Conservation (phyloP, 1,139 yeast species). For the Magnusiomyces clavatus region DNA sequence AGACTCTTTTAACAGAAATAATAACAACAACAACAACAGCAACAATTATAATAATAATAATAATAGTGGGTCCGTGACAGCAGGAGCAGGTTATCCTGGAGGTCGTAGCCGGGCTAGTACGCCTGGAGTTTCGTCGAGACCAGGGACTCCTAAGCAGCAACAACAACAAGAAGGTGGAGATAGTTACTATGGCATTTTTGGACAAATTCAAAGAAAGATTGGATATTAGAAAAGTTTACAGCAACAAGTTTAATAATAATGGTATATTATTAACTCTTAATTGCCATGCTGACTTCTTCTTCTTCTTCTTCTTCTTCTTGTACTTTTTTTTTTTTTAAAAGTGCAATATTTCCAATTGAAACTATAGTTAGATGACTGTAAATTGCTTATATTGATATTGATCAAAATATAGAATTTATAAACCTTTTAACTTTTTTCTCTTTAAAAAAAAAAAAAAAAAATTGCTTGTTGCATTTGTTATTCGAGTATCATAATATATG, state of each 20-base stretch:
- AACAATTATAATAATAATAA: neutral
- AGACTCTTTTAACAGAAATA: conserved; percentile 4
- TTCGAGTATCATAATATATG: too few relatives aligned
- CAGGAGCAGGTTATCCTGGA: neutral
- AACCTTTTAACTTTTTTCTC: too few relatives aligned
- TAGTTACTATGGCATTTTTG: conserved; percentile 19
- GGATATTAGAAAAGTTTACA: conserved; percentile 14
- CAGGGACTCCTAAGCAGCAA: neutral
- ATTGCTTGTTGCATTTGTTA: too few relatives aligned
- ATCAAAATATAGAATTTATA: too few relatives aligned
- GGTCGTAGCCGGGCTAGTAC: neutral
- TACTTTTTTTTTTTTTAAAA: too few relatives aligned
- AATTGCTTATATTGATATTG: too few relatives aligned
- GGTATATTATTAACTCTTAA: too few relatives aligned
- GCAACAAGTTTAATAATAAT: neutral
- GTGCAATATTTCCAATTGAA: too few relatives aligned
- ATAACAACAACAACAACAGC: conserved; percentile 4
- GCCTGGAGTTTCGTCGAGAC: neutral
- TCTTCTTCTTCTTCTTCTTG: too few relatives aligned
- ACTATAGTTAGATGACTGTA: too few relatives aligned
- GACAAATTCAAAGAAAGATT: conserved; percentile 19
- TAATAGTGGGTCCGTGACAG: neutral
- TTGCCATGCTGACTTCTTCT: too few relatives aligned
- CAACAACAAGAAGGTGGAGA: conserved; percentile 3
- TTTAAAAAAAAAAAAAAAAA: too few relatives aligned